Conservation (phyloP, 1,284 basidiomycete genomes). For the Heliocybe sulcata region DNA sequence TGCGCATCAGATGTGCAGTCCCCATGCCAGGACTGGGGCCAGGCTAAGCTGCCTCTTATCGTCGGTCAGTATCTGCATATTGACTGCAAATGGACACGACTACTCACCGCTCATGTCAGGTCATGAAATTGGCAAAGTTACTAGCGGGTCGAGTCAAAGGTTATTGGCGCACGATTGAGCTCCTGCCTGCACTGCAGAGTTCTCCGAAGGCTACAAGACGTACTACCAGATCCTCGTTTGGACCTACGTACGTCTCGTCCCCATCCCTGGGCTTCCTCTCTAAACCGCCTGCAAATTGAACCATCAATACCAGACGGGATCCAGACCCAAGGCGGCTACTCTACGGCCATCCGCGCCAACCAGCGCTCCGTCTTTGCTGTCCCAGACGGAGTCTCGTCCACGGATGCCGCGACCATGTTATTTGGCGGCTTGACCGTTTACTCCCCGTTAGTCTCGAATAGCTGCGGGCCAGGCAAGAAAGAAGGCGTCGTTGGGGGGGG, state of each 20-base stretch:
- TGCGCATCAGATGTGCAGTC: conserved; percentile 52
- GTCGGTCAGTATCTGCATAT: conserved; percentile 17
- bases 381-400: conserved; percentile 48
- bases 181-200: conserved; percentile 47
- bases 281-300: conserved; percentile 3
- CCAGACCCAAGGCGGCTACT: conserved; percentile 55
- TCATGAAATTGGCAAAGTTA: conserved; percentile 61
- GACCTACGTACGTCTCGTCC: conserved; percentile 24
- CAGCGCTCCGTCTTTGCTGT: conserved; percentile 67
- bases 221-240: conserved; percentile 31
- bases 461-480: conserved; percentile 55
- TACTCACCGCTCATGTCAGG: neutral
- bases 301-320: conserved; percentile 42
- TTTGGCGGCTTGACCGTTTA: conserved; percentile 65
- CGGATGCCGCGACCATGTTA: conserved; percentile 45
- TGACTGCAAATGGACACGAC: neutral
- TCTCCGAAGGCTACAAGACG: conserved; percentile 48
- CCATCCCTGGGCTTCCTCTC: neutral
- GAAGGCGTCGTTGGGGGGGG: conserved; percentile 65
- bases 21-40: conserved; percentile 39
- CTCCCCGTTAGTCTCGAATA: conserved; percentile 57
- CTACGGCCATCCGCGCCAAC: conserved; percentile 58
- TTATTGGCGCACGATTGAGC: conserved; percentile 54
- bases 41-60: conserved; percentile 31
- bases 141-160: conserved; percentile 44